Evolutionary conservation across 257 asterid genomes (phyloP).

Genomic region (Nicotiana paniculata): DNA sequence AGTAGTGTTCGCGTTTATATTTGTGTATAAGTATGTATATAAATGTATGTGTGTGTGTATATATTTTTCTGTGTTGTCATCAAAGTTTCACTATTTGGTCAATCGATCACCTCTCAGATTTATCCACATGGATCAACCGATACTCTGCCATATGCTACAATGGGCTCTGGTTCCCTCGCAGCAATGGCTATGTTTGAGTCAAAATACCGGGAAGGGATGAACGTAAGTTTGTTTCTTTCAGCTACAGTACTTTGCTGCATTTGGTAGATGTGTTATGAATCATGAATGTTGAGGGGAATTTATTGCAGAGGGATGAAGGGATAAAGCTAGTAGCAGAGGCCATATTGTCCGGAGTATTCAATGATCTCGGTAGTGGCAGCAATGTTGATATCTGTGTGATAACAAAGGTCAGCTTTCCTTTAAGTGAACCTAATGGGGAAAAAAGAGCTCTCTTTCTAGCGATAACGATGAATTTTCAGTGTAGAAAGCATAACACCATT

Average conservation of each 20-base stretch:
- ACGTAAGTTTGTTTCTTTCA: slow-evolving; percentile 41
- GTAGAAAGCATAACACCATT: background rate
- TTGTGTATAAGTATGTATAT: background rate
- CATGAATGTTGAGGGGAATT: slow-evolving; percentile 7
- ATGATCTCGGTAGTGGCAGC: slow-evolving; percentile 98
- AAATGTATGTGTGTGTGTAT: background rate
- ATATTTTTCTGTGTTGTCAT: background rate
- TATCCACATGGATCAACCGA: slow-evolving; percentile 99
- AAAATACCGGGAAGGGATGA: slow-evolving; percentile 73
- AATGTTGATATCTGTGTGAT: slow-evolving; percentile 85
- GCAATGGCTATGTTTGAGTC: slow-evolving; percentile 95
- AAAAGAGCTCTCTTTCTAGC: background rate
- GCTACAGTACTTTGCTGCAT: background rate
- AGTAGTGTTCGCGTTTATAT: slow-evolving; percentile 22
- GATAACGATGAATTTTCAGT: background rate
- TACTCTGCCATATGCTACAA: slow-evolving; percentile 91
- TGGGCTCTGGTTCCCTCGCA: slow-evolving; percentile 99
- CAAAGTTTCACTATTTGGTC: background rate
- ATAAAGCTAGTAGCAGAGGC: slow-evolving; percentile 78
- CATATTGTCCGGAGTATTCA: slow-evolving; percentile 84
- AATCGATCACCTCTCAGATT: slow-evolving; percentile 39
- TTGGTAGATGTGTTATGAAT: slow-evolving; percentile 1
- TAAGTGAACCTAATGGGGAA: background rate
- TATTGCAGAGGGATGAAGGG: slow-evolving; percentile 81
- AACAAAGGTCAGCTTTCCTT: slow-evolving; percentile 55